phyloP scores from a whole-genome alignment of 1,284 basidiomycete species.

The Naganishia sp. region DNA sequence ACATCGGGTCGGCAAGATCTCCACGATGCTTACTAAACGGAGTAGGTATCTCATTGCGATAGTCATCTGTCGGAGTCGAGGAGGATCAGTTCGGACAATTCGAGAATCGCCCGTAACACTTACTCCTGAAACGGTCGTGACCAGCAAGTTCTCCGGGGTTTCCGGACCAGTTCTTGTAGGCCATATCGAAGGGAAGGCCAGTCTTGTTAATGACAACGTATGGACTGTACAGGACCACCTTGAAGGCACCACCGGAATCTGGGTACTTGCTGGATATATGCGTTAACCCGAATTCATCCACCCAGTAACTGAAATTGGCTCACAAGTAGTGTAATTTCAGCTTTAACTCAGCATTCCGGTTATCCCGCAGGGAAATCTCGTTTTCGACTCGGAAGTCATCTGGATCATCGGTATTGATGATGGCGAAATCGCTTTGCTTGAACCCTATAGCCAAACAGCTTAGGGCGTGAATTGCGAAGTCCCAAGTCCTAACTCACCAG shows the following conservation, averaged over 20 bases:
- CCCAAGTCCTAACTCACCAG: constrained; percentile 60
- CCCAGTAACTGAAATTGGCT: constrained; percentile 43
- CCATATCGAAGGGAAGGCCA: constrained; percentile 77
- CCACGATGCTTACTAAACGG: constrained; percentile 69
- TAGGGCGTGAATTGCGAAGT: not conserved
- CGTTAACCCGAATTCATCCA: not conserved
- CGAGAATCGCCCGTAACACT: constrained; percentile 33
- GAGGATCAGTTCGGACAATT: not conserved
- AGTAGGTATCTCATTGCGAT: constrained; percentile 59
- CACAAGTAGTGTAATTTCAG: constrained; percentile 86
- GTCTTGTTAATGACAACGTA: constrained; percentile 95
- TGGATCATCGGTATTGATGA: constrained; percentile 91
- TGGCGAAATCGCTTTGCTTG: constrained; percentile 95
- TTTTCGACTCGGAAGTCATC: constrained; percentile 87
- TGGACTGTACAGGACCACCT: constrained; percentile 92
- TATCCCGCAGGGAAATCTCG: constrained; percentile 71
- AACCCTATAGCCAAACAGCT: constrained; percentile 61
- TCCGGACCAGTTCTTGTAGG: constrained; percentile 71
- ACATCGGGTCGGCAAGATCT: too few species aligned
- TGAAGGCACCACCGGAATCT: constrained; percentile 95
- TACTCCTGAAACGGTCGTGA: constrained; percentile 57
- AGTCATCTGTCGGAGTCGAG: constrained; percentile 57
- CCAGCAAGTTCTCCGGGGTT: constrained; percentile 83
- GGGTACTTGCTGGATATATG: constrained; percentile 66
- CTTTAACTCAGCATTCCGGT: constrained; percentile 74